Evolutionary conservation across 192 early-diverging fungal genomes (phyloP), one percentile per base, ranked within the genome.

Genomic region (Phycomyces blakesleeanus): DNA sequence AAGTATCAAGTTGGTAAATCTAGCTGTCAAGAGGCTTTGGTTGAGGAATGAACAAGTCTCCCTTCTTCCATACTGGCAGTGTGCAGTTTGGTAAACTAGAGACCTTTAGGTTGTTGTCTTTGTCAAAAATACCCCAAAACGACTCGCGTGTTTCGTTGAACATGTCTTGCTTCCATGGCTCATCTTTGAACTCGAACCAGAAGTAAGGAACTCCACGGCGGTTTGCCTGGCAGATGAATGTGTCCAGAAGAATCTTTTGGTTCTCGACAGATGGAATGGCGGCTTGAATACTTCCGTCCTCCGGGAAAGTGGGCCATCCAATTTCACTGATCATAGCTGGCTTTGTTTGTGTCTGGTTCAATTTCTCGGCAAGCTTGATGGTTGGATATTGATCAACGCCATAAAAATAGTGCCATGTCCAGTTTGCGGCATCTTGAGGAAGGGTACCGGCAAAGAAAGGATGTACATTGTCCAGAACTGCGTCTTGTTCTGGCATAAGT

Each of bases 111-210:
- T 54, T 53, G 25, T 16, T 15, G 25, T 63, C 40, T 24, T 55
- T 38, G 29, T 63, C 61, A 63, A 63, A 63, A 5, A 63, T 37
- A 12, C 61, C 61, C 61, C 61, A 63, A 16, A 39, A 55, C 3
- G 49, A 34, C 29, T 63, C 61, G 11, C 61, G 25, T 24, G 53
- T 44, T 25, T 53, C 51, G 38, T 63, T 63, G 51, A 63, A 63
- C 34, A 44, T 44, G 37, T 16, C 49, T 44, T 55, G 51, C 68
- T 78, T 78, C 77, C 77, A 78, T 22, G 77, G 77, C 14, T 71
- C 73, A 65, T 78, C 77, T 59, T 71, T 72, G 70, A 75, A 74
- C 59, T 78, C 77, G 39, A 78, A 78, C 44, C 63, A 78, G 51
- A 69, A 78, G 41, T 75, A 76, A 20, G 75, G 75, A 9, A 76